Base-by-base conservation (phyloP, 192 early-diverging fungal species). In the Coemansia sp. region DNA sequence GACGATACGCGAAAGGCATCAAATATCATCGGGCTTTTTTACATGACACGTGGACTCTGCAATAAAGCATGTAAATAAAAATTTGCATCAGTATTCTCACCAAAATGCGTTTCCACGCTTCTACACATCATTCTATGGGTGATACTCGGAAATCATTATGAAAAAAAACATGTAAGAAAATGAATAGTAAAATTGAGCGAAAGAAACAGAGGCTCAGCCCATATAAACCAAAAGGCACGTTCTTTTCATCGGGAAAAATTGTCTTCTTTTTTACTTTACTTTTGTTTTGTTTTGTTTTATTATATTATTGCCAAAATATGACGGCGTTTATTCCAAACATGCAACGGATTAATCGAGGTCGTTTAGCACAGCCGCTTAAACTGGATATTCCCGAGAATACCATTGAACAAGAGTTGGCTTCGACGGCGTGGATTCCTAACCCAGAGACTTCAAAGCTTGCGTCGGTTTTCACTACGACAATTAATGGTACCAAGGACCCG, bases 401-500 rank as follows among this genome's bases (percentile, higher is more conserved):
- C 5, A 44, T 56, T 40, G 49, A 46, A 17, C 53, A 45, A 9
- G 48, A 51, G 9, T 35, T 50, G 2, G 5, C 29, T n/a, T 24
- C 36, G 11, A 41, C 41, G 0, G 40, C 47, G 5, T 71, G 67
- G 67, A 42, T 71, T 3, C 67, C 67, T 4, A 69, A 70, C 29
- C 67, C 67, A 10, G 24, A 42, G 11, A 59, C 60, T 1, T 32
- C 67, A 44, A 71, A 71, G 46, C 47, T 71, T 46, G 19, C 55
- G 17, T 59, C 67, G 24, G n/a, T 51, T 5, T 70, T 54, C 32
- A 23, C 55, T 8, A 18, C 32, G n/a, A 1, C 18, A 2, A 15
- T 39, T n/a, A 25, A 33, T 9, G n/a, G 11, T 20, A 25, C n/a
- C 8, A 15, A 36, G 39, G 39, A 40, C 2, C 30, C 30, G 19